Percentiles rank a stretch among this genome's conserved stretches.
Evolutionary conservation across 1,284 basidiomycete species (phyloP).

Genomic region (Leccinum ponderosum): DNA sequence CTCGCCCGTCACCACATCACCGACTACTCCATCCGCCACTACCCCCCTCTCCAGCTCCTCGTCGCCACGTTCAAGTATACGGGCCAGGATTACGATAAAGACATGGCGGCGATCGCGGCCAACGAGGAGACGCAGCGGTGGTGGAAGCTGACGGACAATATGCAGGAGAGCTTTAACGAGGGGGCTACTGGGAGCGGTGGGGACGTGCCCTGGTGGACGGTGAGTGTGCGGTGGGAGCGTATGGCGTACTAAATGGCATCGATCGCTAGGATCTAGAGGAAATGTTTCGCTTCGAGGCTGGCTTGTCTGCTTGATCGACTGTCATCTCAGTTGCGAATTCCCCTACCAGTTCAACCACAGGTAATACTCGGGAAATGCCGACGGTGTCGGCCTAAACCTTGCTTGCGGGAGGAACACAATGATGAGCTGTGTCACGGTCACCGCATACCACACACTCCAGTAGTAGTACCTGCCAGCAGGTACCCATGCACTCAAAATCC

Average conservation of each 20-base stretch:
- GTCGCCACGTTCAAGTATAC: slow-evolving; percentile 72
- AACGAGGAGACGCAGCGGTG: slow-evolving; percentile 71
- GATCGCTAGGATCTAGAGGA: slow-evolving; percentile 55
- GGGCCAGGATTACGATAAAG: slow-evolving; percentile 59
- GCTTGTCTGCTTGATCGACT: slow-evolving; percentile 7
- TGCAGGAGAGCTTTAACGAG: slow-evolving; percentile 75
- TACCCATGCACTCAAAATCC: too few relatives aligned
- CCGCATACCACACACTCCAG: too few relatives aligned
- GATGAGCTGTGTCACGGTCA: too few relatives aligned
- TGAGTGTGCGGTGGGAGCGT: slow-evolving; percentile 27
- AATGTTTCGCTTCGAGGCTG: slow-evolving; percentile 71
- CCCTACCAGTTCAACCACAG: too few relatives aligned
- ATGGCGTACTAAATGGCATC: slow-evolving; percentile 5
- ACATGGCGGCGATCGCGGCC: slow-evolving; percentile 65
- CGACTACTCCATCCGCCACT: slow-evolving; percentile 78
- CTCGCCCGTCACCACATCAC: slow-evolving; percentile 66
- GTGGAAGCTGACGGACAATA: slow-evolving; percentile 76
- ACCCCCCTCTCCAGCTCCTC: slow-evolving; percentile 61
- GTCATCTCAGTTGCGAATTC: neutral
- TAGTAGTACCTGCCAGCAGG: too few relatives aligned
- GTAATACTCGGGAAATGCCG: too few relatives aligned
- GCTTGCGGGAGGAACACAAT: too few relatives aligned
- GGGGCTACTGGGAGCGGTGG: slow-evolving; percentile 69
- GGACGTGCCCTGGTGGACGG: slow-evolving; percentile 73
- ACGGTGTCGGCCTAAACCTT: too few relatives aligned